A percentile compares a stretch with the other conserved stretches of the same genome.
phyloP scores from a whole-genome alignment of 805 yeast species.

The Pichia cephalocereana region DNA sequence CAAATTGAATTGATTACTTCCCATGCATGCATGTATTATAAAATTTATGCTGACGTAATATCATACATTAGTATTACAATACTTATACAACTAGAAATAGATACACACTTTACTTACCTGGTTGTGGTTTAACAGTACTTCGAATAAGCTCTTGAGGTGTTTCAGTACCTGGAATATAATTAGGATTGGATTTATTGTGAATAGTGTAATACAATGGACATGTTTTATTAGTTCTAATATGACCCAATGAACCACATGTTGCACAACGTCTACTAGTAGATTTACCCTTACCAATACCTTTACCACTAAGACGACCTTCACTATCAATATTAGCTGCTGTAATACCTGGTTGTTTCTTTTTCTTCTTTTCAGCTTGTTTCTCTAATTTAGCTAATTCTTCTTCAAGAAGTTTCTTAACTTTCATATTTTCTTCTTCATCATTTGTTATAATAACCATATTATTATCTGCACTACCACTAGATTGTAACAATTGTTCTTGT shows the following conservation, averaged over 20 bases:
- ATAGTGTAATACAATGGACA: constrained; percentile 74
- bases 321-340: constrained; percentile 27
- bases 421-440: constrained; percentile 74
- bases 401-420: constrained; percentile 67
- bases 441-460: constrained; percentile 53
- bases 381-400: constrained; percentile 78
- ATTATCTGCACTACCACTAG: constrained; percentile 60
- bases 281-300: constrained; percentile 65
- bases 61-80: no score
- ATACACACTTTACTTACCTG: not conserved
- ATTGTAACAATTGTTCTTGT: constrained; percentile 26
- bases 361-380: constrained; percentile 53
- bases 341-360: constrained; percentile 23
- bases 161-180: constrained; percentile 26
- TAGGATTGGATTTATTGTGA: constrained; percentile 28
- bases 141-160: not conserved
- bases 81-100: not conserved
- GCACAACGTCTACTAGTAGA: constrained; percentile 78
- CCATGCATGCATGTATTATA: no score
- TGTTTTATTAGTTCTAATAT: constrained; percentile 80
- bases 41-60: no score
- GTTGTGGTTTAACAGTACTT: not conserved
- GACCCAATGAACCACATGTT: constrained; percentile 93
- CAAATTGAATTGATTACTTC: no score
- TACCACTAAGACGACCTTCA: constrained; percentile 42